Evolutionary conservation across 345 rosid species (phyloP), one percentile per base, ranked within the genome.

Genomic region (Xanthoceras sorbifolium): DNA sequence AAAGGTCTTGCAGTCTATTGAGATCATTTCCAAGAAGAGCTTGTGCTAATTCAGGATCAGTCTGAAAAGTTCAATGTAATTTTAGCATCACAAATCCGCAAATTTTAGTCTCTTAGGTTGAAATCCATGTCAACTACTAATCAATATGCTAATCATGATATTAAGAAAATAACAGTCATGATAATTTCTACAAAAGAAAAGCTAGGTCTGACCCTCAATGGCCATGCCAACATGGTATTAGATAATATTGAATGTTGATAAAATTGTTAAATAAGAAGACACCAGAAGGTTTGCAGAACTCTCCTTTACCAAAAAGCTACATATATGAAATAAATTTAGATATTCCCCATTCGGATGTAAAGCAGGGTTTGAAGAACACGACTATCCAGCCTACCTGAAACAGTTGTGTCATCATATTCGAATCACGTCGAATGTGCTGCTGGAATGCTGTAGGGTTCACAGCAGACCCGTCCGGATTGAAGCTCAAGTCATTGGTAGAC

Each of bases 381-480:
- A 18, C 55, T 67, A 64, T 70, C 67, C n/a, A 55, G 5, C 77
- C 57, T 23, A 93, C 98, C 97, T 93, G 99, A 82, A 92, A 91
- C 22, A 96, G 79, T 82, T 87, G 99, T 68, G 89, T 86, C 90
- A 96, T 91, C 48, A 82, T 63, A 89, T 92, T 92, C 52, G 97
- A 78, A 79, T 93, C 97, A 82, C 82, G 82, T 15, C 88, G 90
- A 78, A 96, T 22, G 23, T 90, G 94, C 64, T 92, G 97, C 84
- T 93, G 99, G 77, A 96, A 90, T 38, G 94, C 98, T 74, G 88
- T 89, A 76, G 99, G 97, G 76, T 93, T 89, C 75, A 84, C 87
- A 77, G 99, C 96, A 82, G 99, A 92, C 17, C 98, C 98, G 84
- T 93, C 98, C 60, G 94, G 97, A 82, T 92, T 92, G 73, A 90